phyloP scores from a whole-genome alignment of 1,139 yeast genomes.

The Lodderomyces jiufengensis region DNA sequence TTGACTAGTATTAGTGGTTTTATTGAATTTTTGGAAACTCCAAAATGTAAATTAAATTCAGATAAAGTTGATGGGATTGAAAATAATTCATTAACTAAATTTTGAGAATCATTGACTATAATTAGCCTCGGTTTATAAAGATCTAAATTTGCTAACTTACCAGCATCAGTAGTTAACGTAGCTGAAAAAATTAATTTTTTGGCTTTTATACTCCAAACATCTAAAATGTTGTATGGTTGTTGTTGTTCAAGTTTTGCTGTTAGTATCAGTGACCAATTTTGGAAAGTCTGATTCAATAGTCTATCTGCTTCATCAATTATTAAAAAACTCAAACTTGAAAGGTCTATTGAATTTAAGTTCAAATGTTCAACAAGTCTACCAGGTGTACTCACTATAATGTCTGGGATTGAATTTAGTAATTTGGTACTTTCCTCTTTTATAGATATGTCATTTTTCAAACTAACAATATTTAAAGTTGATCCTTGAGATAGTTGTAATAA shows the following conservation, averaged over 20 bases:
- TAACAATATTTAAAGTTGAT: conserved; percentile 56
- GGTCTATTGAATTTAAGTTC: conserved; percentile 30
- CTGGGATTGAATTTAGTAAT: conserved; percentile 54
- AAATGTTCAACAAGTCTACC: conserved; percentile 94
- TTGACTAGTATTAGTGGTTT: conserved; percentile 74
- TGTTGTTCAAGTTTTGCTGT: conserved; percentile 44
- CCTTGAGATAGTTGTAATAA: conserved; percentile 61
- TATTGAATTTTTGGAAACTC: conserved; percentile 53
- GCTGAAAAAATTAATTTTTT: conserved; percentile 84
- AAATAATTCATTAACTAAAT: conserved; percentile 49
- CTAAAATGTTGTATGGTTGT: conserved; percentile 22
- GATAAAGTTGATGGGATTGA: conserved; percentile 52
- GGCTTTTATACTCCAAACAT: conserved; percentile 27
- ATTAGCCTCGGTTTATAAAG: conserved; percentile 68
- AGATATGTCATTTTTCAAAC: conserved; percentile 57
- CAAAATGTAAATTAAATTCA: conserved; percentile 49
- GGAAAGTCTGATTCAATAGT: conserved; percentile 83
- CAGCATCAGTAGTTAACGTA: conserved; percentile 90
- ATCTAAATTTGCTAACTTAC: conserved; percentile 68
- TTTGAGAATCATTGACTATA: conserved; percentile 59
- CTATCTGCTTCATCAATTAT: conserved; percentile 96
- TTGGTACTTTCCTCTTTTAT: conserved; percentile 62
- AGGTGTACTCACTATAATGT: conserved; percentile 81
- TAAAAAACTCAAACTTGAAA: conserved; percentile 58
- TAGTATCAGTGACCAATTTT: conserved; percentile 84